Percentiles rank a stretch among this genome's conserved stretches.
Conservation (phyloP, 2,329 filamentous ascomycete genomes). For the Ambrosiella xylebori region DNA sequence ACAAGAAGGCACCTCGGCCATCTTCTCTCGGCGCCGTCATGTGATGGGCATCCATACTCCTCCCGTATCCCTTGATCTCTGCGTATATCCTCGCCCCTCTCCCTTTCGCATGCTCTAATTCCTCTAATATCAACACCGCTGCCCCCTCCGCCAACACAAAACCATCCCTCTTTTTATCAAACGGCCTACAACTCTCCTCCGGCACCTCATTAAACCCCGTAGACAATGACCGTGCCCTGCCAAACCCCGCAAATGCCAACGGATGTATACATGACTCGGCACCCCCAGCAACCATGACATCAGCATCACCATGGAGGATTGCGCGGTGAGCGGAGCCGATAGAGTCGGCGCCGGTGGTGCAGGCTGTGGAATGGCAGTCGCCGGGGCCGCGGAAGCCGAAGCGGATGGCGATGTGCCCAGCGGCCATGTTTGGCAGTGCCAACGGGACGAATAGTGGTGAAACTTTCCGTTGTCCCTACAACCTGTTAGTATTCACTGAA, state of each 20-base stretch:
- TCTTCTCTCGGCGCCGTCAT: slow-evolving; percentile 80
- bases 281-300: slow-evolving; percentile 93
- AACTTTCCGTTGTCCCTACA: slow-evolving; percentile 75
- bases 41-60: slow-evolving; percentile 79
- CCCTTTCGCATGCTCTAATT: slow-evolving; percentile 68
- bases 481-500: too few species aligned
- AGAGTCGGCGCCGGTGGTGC: slow-evolving; percentile 88
- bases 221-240: slow-evolving; percentile 68
- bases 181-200: slow-evolving; percentile 59
- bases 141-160: slow-evolving; percentile 92
- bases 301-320: slow-evolving; percentile 76
- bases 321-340: slow-evolving; percentile 88
- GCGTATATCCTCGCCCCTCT: slow-evolving; percentile 73
- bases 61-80: slow-evolving; percentile 75
- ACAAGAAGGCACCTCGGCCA: slow-evolving; percentile 61
- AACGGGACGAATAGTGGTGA: slow-evolving; percentile 87
- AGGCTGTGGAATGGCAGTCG: slow-evolving; percentile 83
- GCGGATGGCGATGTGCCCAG: slow-evolving; percentile 86
- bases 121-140: slow-evolving; percentile 74
- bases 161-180: slow-evolving; percentile 61
- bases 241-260: slow-evolving; percentile 80
- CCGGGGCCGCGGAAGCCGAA: slow-evolving; percentile 83
- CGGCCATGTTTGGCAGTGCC: slow-evolving; percentile 84
- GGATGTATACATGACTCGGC: slow-evolving; percentile 93
- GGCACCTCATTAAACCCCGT: slow-evolving; percentile 65